Base-by-base conservation (phyloP, 306 rosid species). In the Acacia acuminata region DNA sequence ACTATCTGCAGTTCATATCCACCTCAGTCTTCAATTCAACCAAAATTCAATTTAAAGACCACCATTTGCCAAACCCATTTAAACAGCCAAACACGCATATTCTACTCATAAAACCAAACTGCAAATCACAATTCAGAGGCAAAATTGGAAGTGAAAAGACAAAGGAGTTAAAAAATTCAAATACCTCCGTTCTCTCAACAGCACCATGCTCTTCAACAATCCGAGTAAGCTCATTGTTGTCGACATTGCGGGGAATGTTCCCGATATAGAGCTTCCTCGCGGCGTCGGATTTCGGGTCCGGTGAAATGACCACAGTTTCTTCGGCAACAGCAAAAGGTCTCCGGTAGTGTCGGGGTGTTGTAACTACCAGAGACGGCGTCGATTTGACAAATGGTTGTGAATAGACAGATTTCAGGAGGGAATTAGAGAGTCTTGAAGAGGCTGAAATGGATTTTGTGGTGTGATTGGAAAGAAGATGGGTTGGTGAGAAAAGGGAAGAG, bases 151-250 rank as follows among this genome's bases (percentile, higher is more conserved):
- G 45, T 24, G 22, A 14, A 60, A 30, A 58, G 17, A 13, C 9
- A 64, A 48, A 22, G 56, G 16, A 56, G 30, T 22, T 7, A 30
- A 45, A 76, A 76, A 25, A 45, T 1, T 30, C 2, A 34, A 40
- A 22, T 53, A 96, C 99, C 98, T 93, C 97, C 2, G 93, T 88
- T 83, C 91, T 96, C 84, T 96, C 99, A 34, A 96, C 89, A 78
- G 91, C 90, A 10, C 96, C 99, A 81, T 93, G 98, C 80, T 92
- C 94, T 84, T 92, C 83, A 43, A 96, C 89, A 77, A 96, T 87
- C 55, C 84, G 85, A 8, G 89, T 47, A 20, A 96, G 99, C 84
- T 91, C 91, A 20, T 87, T 90, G 71, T 93, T 90, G 65, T 78
- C 75, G 73, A 96, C 69, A 42, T 84, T 90, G 76, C 98, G 84